Base-by-base conservation (phyloP, 108 stramenopile genomes). In the Cyclotella sp. region DNA sequence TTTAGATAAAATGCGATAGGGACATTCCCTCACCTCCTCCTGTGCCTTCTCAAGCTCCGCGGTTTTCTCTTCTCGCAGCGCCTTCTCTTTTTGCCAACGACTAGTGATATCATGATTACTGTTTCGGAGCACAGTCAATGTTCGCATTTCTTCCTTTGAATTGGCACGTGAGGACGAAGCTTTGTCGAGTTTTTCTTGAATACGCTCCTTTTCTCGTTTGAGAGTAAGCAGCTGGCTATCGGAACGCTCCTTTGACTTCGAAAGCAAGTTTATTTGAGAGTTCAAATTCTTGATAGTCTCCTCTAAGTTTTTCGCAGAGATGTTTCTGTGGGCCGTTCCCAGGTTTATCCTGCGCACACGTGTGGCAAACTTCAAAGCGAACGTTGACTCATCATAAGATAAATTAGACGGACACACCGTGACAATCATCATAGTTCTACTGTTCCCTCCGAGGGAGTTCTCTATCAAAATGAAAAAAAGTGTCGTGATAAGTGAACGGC, bases 301-400 rank as follows among this genome's bases (percentile, higher is more conserved):
- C 79, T 96, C 93, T 18, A 95, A 83, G 57, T 96, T 96, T 84
- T 95, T 95, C 24, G 92, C 88, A 28, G 85, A 84, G 28, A 95
- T 89, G 80, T 96, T 96, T 45, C 87, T 75, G 65, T 94, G 87
- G 18, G 96, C 96, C 55, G 95, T 87, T 68, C 95, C 95, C 45
- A 96, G 87, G 45, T 96, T 92, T 71, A 96, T 96, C 62, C 93
- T 89, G 27, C 96, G 85, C 18, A 96, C 95, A 46, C 97, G 89
- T 34, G 95, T 96, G n/a, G 98, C 99, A 79, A 99, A 99, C 75
- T 98, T 97, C 7, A 99, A 91, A 42, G 99, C 98, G 64, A 93
- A 97, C 45, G 96, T 82, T 40, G 95, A 93, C 83, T 99, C 99
- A n/a, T 99, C 97, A 58, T 87, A 94, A 39, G 98, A 90, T 40